Evolutionary conservation across 768 basidiomycete genomes (phyloP).

Genomic region (Gyrodon lividus): DNA sequence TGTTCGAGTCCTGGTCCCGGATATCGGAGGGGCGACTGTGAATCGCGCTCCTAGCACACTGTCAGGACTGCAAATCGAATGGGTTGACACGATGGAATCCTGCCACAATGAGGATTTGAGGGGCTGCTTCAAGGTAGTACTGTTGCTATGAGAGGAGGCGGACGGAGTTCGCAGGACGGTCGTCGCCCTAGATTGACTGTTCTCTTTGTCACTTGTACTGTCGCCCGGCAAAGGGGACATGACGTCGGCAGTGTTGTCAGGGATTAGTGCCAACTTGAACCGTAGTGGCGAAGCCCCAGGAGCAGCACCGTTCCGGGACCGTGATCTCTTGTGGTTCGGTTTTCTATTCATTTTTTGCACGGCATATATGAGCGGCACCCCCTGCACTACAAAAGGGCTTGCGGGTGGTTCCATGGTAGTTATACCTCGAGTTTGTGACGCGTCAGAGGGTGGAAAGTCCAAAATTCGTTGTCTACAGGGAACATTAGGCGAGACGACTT

Average conservation of each 20-base stretch:
- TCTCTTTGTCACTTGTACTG: conserved; percentile 2
- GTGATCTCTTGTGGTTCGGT: conserved; percentile 9
- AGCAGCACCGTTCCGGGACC: conserved; percentile 10
- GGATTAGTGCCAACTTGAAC: background rate
- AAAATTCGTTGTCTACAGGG: background rate
- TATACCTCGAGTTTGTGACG: background rate
- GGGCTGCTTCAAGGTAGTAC: conserved; percentile 3
- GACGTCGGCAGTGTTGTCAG: background rate
- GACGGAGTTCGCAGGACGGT: background rate
- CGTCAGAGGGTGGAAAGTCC: background rate
- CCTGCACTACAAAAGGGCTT: background rate
- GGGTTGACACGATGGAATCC: background rate
- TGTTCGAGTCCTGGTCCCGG: conserved; percentile 2
- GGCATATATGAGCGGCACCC: background rate
- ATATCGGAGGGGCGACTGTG: background rate
- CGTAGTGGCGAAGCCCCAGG: conserved; percentile 6
- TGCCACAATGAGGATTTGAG: conserved; percentile 15
- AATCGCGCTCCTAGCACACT: background rate
- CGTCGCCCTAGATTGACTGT: background rate
- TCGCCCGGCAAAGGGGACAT: background rate
- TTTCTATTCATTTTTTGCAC: background rate
- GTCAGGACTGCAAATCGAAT: background rate
- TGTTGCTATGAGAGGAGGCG: background rate
- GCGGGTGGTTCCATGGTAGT: background rate
- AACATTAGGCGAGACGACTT: background rate